A percentile compares a stretch with the other conserved stretches of the same genome.
These are phyloP conservation scores for Psilocybe tampanensis DNA, from an alignment of 768 basidiomycete genomes.

Conservation along the genomic window DNA sequence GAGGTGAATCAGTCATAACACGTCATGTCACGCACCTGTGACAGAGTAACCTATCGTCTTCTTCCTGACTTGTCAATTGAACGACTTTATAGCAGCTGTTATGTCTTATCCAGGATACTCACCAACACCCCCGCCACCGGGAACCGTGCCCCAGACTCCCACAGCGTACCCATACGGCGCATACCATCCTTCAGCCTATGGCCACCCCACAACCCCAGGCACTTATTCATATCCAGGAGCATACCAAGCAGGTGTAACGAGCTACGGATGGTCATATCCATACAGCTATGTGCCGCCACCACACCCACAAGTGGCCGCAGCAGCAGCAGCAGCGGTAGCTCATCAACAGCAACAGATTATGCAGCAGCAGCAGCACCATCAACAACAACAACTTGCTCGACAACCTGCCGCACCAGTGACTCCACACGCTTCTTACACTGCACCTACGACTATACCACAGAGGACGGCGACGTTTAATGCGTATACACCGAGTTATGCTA, in stretches of 20 bases:
- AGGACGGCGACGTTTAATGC: constrained; percentile 56
- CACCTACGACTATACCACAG: constrained; percentile 34
- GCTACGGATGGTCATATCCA: constrained; percentile 76
- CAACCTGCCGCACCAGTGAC: constrained; percentile 20
- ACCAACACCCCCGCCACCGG: constrained; percentile 20
- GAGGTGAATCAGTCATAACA: too few species aligned
- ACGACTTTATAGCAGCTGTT: too few species aligned
- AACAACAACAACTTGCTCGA: constrained; percentile 20
- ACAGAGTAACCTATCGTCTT: too few species aligned
- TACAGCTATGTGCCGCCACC: constrained; percentile 60
- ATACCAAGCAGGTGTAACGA: constrained; percentile 67
- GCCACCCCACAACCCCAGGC: constrained; percentile 44
- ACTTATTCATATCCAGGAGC: constrained; percentile 51
- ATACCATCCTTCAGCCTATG: constrained; percentile 56
- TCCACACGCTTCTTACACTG: constrained; percentile 23
- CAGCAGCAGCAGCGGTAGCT: constrained; percentile 20
- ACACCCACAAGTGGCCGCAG: constrained; percentile 20
- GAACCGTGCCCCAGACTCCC: constrained; percentile 37
- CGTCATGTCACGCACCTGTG: too few species aligned
- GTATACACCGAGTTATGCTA: constrained; percentile 52
- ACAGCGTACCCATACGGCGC: constrained; percentile 68
- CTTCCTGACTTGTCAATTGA: too few species aligned
- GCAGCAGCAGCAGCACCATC: constrained; percentile 17
- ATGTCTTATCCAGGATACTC: constrained; percentile 27
- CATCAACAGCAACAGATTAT: constrained; percentile 5